A percentile compares a stretch with the other conserved stretches of the same genome.
Evolutionary conservation across 2,329 filamentous ascomycete genomes (phyloP).

Genomic region (Chaetomiaceae sp.): DNA sequence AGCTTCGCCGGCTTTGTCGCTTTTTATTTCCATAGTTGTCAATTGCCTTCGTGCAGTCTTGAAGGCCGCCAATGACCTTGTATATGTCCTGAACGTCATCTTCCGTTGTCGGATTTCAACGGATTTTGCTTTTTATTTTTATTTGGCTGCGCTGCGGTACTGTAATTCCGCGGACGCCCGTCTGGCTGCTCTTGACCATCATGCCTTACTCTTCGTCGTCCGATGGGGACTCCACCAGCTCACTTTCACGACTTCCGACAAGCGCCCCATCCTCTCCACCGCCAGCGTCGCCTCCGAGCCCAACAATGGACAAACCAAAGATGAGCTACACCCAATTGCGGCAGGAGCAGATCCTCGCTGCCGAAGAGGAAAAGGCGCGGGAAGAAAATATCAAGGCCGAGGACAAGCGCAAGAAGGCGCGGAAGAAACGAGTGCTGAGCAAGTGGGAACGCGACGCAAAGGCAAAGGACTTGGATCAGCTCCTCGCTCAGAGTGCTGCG

Average conservation of each 20-base stretch:
- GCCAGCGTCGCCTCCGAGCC: constrained; percentile 14
- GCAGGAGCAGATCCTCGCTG: constrained; percentile 30
- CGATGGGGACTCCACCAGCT: constrained; percentile 22
- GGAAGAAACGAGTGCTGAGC: constrained; percentile 46
- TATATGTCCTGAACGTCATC: not conserved
- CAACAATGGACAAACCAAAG: constrained; percentile 22
- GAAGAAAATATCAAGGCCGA: constrained; percentile 47
- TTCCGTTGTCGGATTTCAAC: too few species aligned
- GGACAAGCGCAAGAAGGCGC: constrained; percentile 42
- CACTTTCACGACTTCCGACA: constrained; percentile 30
- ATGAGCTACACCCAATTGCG: constrained; percentile 26
- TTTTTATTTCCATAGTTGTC: not conserved
- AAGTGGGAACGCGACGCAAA: constrained; percentile 54
- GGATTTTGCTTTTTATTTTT: too few species aligned
- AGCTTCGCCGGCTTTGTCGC: too few species aligned
- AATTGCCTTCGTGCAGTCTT: not conserved
- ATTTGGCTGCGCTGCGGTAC: too few species aligned
- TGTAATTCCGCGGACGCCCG: too few species aligned
- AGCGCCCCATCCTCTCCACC: constrained; percentile 40
- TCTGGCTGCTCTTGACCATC: not conserved
- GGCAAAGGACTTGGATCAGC: constrained; percentile 54
- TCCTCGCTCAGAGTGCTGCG: constrained; percentile 55
- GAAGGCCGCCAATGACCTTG: not conserved
- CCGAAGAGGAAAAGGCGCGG: constrained; percentile 44
- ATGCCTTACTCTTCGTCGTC: constrained; percentile 12